These are phyloP conservation scores for Mortierella sp. DNA, from an alignment of 371 early-diverging fungal genomes.

Conservation along the genomic window DNA sequence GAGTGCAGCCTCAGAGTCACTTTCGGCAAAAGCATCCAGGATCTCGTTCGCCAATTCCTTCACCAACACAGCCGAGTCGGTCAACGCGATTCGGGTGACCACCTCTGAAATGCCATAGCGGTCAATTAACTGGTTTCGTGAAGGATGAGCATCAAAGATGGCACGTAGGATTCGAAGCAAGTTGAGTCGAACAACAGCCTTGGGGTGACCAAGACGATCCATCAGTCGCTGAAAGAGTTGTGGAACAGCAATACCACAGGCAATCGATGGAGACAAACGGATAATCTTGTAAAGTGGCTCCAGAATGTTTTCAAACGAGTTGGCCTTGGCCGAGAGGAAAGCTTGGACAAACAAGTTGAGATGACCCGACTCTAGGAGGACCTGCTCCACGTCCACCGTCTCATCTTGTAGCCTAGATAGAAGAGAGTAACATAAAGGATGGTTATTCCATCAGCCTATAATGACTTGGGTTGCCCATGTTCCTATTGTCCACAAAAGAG, in stretches of 20 bases:
- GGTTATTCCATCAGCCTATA: background rate
- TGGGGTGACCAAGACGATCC: constrained; percentile 56
- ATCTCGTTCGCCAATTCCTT: constrained; percentile 58
- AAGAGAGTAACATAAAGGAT: background rate
- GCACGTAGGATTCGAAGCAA: constrained; percentile 58
- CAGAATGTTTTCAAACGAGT: constrained; percentile 60
- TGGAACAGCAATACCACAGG: constrained; percentile 52
- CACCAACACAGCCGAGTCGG: constrained; percentile 57
- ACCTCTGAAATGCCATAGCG: constrained; percentile 36
- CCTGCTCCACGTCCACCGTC: constrained; percentile 54
- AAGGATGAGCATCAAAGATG: constrained; percentile 54
- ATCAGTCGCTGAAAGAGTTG: constrained; percentile 53
- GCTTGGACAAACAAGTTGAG: constrained; percentile 54
- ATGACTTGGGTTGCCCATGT: background rate
- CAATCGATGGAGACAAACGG: constrained; percentile 50
- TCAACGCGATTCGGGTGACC: constrained; percentile 46
- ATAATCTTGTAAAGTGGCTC: constrained; percentile 59
- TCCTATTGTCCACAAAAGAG: background rate
- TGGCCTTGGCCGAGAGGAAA: constrained; percentile 55
- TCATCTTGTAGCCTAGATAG: constrained; percentile 59
- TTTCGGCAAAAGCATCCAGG: constrained; percentile 40
- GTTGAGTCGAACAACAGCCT: constrained; percentile 59
- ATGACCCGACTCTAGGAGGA: constrained; percentile 50
- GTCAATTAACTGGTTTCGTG: constrained; percentile 25
- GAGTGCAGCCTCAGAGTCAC: constrained; percentile 29